Conservation (phyloP, 768 basidiomycete species). For the Psilocybe subaeruginosa region DNA sequence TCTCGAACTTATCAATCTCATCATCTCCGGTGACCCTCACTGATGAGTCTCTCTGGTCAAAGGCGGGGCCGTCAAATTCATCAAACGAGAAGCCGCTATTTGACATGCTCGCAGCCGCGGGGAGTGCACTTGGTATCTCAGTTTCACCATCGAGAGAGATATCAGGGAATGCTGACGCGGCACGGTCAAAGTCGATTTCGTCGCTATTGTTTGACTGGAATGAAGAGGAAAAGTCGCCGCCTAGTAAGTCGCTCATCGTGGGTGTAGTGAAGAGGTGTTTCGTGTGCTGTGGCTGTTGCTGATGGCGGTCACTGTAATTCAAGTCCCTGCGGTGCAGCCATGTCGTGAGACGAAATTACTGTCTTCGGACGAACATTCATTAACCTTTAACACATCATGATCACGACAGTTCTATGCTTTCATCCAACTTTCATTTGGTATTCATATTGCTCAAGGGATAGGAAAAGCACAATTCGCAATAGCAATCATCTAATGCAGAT, state of each 20-base stretch:
- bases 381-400: too few relatives aligned
- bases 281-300: neutral
- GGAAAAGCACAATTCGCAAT: too few relatives aligned
- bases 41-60: slow-evolving; percentile 41
- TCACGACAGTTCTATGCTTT: too few relatives aligned
- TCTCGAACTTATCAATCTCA: slow-evolving; percentile 85
- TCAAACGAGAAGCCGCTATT: slow-evolving; percentile 65
- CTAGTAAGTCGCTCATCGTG: slow-evolving; percentile 30
- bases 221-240: slow-evolving; percentile 30
- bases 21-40: slow-evolving; percentile 87
- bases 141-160: slow-evolving; percentile 72
- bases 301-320: neutral
- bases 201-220: slow-evolving; percentile 34
- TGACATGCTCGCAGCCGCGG: slow-evolving; percentile 28
- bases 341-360: neutral
- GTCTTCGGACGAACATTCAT: neutral
- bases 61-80: slow-evolving; percentile 55
- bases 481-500: too few relatives aligned
- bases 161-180: slow-evolving; percentile 85
- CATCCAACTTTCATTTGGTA: too few relatives aligned
- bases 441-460: too few relatives aligned
- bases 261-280: neutral
- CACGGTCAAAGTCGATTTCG: slow-evolving; percentile 80
- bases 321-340: neutral
- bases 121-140: slow-evolving; percentile 49